Base-by-base conservation (phyloP, 495 filamentous ascomycete species). In the Evernia prunastri region DNA sequence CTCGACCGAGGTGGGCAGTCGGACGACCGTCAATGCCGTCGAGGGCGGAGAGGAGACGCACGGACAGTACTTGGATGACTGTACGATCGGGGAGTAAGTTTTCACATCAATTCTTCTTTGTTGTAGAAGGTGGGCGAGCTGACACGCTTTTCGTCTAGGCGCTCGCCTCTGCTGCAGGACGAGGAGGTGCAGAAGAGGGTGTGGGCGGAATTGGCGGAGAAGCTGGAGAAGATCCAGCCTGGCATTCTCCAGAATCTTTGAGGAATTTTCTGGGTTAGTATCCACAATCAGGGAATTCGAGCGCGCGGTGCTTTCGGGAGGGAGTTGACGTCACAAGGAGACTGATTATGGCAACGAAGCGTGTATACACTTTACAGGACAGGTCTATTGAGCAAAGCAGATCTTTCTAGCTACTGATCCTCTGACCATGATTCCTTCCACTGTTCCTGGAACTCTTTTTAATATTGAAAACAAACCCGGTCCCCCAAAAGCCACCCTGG, bases 1-100 rank as follows among this genome's bases (percentile, higher is more conserved):
- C 15, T 40, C 64, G 12, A 69, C 70, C 0, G 81, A 83, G 68
- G 68, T 74, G n/a, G 81, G 80, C 5, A 68, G 72, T 36, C 66
- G 80, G 49, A 76, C 74, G 7, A 61, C 80, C 25, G 68, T 80
- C 35, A 65, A 71, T 18, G 79, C 77, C 0, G 73, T 72, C 0
- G 64, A 59, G 4, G 69, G 61, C 1, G 77, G 74, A 2, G 56
- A 56, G 29, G 73, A 77, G 36, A 74, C 59, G n/a, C 76, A 80
- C 59, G 79, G 80, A 9, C 31, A 74, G 67, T 82, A 77, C 35
- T 43, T 69, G 61, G 58, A 58, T 10, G 65, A 67, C 27, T 64
- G 67, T 56, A 2, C 25, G 23, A 29, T 62, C 27, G 60, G 57
- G 27, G 31, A 59, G 67, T 67, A 29, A 58, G 67, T 65, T 0